Percentiles rank a stretch among this genome's conserved stretches.
These are phyloP conservation scores for Chlorella ohadii DNA, from an alignment of 139 green algal genomes.

Conservation along the genomic window DNA sequence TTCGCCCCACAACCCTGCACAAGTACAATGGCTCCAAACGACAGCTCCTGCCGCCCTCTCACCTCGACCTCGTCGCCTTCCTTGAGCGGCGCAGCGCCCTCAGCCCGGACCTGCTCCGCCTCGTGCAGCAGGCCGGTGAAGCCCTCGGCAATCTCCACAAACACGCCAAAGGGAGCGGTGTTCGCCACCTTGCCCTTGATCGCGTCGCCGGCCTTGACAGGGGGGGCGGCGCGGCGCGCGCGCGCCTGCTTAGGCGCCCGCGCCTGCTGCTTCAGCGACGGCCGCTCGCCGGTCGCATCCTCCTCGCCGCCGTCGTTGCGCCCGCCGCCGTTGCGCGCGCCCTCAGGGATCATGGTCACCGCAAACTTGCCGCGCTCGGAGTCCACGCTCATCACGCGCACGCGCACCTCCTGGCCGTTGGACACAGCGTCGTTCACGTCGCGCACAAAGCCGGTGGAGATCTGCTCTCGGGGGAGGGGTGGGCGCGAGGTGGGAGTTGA, in stretches of 20 bases:
- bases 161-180: slow-evolving; percentile 67
- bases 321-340: slow-evolving; percentile 38
- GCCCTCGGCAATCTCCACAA: slow-evolving; percentile 70
- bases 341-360: slow-evolving; percentile 60
- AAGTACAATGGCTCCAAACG: too few relatives aligned
- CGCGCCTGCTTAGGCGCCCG: neutral
- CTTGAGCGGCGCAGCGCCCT: slow-evolving; percentile 39
- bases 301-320: slow-evolving; percentile 48
- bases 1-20: too few relatives aligned
- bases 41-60: too few relatives aligned
- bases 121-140: slow-evolving; percentile 76
- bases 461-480: too few relatives aligned
- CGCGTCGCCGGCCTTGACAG: slow-evolving; percentile 54
- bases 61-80: slow-evolving; percentile 67
- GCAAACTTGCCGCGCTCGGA: slow-evolving; percentile 51
- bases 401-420: slow-evolving; percentile 53
- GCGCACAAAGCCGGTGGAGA: slow-evolving; percentile 61
- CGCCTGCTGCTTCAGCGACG: slow-evolving; percentile 16
- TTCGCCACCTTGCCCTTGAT: slow-evolving; percentile 67
- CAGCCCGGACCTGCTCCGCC: slow-evolving; percentile 61
- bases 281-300: neutral
- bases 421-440: slow-evolving; percentile 61
- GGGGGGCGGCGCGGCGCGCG: neutral
- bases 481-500: neutral
- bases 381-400: slow-evolving; percentile 67